Conservation (phyloP, 176 grass and related monocot genomes). For the Musa schizocarpa region DNA sequence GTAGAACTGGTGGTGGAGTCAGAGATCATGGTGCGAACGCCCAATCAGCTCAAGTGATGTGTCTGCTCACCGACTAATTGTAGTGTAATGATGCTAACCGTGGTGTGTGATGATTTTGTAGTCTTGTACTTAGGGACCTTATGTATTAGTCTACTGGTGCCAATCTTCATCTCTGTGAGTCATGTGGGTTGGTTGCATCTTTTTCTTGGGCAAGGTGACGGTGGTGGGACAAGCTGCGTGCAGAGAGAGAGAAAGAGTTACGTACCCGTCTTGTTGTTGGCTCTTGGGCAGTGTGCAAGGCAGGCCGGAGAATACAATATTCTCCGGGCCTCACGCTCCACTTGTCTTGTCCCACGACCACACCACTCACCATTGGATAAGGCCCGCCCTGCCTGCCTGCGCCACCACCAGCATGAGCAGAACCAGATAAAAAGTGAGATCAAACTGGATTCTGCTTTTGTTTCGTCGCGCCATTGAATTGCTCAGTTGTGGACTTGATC, state of each 20-base stretch:
- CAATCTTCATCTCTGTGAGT: not conserved
- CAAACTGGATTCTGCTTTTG: no score
- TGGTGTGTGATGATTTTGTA: not conserved
- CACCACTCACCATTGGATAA: no score
- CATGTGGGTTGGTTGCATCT: not conserved
- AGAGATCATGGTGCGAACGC: not conserved
- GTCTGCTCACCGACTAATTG: not conserved
- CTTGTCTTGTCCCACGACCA: no score
- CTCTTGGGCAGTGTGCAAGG: not conserved
- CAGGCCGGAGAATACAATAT: not conserved
- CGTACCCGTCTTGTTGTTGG: not conserved
- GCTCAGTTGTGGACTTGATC: no score
- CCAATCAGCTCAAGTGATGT: not conserved
- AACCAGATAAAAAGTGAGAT: no score
- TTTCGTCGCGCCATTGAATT: no score
- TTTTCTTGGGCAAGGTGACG: not conserved
- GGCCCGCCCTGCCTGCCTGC: no score
- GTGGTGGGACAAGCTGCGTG: not conserved
- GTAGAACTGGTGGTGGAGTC: not conserved
- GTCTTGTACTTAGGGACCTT: not conserved
- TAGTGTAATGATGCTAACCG: conserved; percentile 1
- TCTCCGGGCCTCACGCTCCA: not conserved
- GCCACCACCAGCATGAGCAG: no score
- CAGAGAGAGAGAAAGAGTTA: not conserved
- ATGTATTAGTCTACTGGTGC: not conserved